Evolutionary conservation across 306 rosid species (phyloP).

Genomic region (Prinsepia uniflora): DNA sequence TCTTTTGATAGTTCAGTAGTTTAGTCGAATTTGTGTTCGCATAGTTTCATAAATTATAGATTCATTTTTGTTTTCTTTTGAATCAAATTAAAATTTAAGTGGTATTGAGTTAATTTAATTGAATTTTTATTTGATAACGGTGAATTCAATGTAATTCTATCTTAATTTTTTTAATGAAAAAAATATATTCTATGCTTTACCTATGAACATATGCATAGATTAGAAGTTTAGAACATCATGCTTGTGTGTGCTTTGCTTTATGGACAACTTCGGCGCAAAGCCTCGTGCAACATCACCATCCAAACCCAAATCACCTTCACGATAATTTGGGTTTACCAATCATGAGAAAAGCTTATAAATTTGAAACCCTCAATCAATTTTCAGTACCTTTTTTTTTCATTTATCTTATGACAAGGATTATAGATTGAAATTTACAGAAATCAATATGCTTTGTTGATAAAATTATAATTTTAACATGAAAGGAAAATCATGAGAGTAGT

Average conservation of each 20-base stretch:
- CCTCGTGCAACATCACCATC: neutral
- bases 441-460: too few species aligned
- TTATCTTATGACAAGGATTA: too few species aligned
- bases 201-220: neutral
- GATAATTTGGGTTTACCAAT: neutral
- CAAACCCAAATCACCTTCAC: neutral
- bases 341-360: neutral
- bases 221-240: slow-evolving; percentile 1
- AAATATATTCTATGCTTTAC: slow-evolving; percentile 10
- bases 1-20: too few species aligned
- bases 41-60: too few species aligned
- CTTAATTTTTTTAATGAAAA: neutral
- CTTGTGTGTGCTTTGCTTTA: neutral
- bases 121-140: too few species aligned
- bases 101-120: too few species aligned
- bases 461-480: neutral
- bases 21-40: too few species aligned
- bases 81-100: too few species aligned
- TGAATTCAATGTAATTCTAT: too few species aligned
- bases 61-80: too few species aligned
- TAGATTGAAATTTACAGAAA: too few species aligned
- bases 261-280: neutral
- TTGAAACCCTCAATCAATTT: neutral
- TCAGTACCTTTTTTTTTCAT: too few species aligned
- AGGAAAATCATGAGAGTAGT: neutral